Evolutionary conservation across 257 asterid species (phyloP), one percentile per base, ranked within the genome.

Genomic region (Coffea canephora): DNA sequence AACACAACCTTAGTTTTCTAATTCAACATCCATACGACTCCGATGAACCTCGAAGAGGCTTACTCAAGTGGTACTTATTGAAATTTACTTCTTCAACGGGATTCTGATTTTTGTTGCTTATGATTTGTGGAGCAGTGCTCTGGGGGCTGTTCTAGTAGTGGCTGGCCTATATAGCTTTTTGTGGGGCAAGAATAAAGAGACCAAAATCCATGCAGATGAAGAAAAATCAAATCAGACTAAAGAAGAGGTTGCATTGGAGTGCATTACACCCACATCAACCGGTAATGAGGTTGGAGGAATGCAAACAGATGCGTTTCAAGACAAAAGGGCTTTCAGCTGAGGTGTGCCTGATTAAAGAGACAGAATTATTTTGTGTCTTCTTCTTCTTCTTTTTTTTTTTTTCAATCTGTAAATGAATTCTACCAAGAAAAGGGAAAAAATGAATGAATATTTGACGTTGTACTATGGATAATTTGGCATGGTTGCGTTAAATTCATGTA

Each of bases 171-270:
- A 89, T 39, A 67, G 89, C 67, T 89, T 85, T 77, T 73, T 90
- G 62, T 90, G 92, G 95, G 92, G 92, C 41, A 90, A 84, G 78
- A 85, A 85, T n/a, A 25, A 34, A 83, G 91, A 86, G 78, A 61
- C 76, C 48, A 80, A 79, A 76, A 4, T 9, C 21, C 43, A 43
- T 12, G 15, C n/a, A 48, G 36, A 36, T 12, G 82, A 74, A 59
- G 78, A 78, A 19, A 74, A 73, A 49, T 19, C 77, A 75, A 27
- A 76, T 71, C 49, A 31, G 18, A 68, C 68, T 46, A 78, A 77
- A 23, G 80, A 80, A 10, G 84, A 85, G 19, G 73, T 80, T 55
- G 81, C 65, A 16, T 48, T 85, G 64, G 86, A 83, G 12, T 71
- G 78, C 83, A 86, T 82, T 14, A 41, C 81, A 2, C 67, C 83